A percentile compares a stretch with the other conserved stretches of the same genome.
These are phyloP conservation scores for Boletus barrowsii DNA, from an alignment of 768 basidiomycete species.

Conservation along the genomic window DNA sequence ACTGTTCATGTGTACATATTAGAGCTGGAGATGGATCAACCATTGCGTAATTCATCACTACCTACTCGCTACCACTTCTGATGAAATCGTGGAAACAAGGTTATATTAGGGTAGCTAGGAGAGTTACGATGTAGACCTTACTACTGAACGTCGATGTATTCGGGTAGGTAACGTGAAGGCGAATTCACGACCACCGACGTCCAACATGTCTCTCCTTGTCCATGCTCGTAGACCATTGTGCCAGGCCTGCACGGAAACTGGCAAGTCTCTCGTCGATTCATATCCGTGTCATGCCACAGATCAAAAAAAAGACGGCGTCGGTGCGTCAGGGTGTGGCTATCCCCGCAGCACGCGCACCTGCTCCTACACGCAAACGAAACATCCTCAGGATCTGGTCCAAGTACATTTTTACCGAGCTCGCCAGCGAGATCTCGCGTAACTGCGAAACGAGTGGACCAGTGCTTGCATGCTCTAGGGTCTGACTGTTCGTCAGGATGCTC, in stretches of 20 bases:
- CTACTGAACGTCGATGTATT: too few relatives aligned
- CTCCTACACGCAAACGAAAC: slow-evolving; percentile 8
- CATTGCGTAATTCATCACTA: too few relatives aligned
- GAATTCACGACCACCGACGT: too few relatives aligned
- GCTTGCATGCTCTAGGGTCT: not conserved
- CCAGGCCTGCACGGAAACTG: not conserved
- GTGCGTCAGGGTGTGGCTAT: slow-evolving; percentile 5
- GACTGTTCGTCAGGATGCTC: not conserved
- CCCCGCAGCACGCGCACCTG: not conserved
- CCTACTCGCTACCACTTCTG: too few relatives aligned
- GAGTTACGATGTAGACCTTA: too few relatives aligned
- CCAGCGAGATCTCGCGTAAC: slow-evolving; percentile 17
- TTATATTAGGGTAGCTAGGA: too few relatives aligned
- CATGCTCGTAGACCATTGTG: not conserved
- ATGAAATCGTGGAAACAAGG: too few relatives aligned
- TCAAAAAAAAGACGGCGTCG: slow-evolving; percentile 13
- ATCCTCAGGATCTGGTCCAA: slow-evolving; percentile 7
- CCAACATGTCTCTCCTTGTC: too few relatives aligned
- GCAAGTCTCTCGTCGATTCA: not conserved
- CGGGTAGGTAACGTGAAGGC: too few relatives aligned
- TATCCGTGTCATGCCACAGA: slow-evolving; percentile 3
- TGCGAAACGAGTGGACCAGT: not conserved
- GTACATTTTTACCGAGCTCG: slow-evolving; percentile 10
- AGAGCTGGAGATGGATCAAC: too few relatives aligned
- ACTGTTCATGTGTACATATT: too few relatives aligned